Evolutionary conservation across 2,329 filamentous ascomycete genomes (phyloP).

Genomic region (Colletotrichum zoysiae): DNA sequence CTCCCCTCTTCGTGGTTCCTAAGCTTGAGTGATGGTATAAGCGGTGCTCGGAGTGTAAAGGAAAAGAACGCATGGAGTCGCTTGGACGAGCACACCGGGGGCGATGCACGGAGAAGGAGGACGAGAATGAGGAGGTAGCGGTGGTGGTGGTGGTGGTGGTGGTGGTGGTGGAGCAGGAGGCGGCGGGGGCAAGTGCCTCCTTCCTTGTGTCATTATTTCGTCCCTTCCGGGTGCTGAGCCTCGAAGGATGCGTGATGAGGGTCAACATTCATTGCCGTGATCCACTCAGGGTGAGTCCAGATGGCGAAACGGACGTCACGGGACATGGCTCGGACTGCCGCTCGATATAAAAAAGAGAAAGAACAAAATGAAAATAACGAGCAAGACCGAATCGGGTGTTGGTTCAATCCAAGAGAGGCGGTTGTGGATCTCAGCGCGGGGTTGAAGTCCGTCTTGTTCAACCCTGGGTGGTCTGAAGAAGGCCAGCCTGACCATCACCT

Average conservation of each 20-base stretch:
- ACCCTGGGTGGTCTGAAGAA: slow-evolving; percentile 18
- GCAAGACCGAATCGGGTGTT: slow-evolving; percentile 32
- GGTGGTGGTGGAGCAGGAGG: background rate
- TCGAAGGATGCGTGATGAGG: slow-evolving; percentile 35
- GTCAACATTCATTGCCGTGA: slow-evolving; percentile 20
- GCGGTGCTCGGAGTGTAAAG: background rate
- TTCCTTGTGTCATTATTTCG: slow-evolving; percentile 31
- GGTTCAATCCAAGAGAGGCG: slow-evolving; percentile 36
- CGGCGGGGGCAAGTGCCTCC: background rate
- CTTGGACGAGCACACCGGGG: background rate
- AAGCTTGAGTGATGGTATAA: background rate
- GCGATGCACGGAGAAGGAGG: background rate
- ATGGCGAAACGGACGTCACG: slow-evolving; percentile 32
- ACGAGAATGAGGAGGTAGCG: background rate
- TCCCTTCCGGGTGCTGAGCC: slow-evolving; percentile 14
- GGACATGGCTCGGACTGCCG: slow-evolving; percentile 38
- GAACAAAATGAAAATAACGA: slow-evolving; percentile 32
- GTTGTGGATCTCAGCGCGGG: slow-evolving; percentile 42
- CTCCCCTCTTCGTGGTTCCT: background rate
- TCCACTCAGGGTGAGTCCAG: slow-evolving; percentile 34
- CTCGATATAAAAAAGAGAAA: slow-evolving; percentile 16
- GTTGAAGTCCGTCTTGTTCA: slow-evolving; percentile 29
- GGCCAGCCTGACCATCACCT: background rate
- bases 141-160: too few relatives aligned
- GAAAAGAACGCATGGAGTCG: background rate